Conservation (phyloP, 805 yeast species). For the Clavispora fructus region DNA sequence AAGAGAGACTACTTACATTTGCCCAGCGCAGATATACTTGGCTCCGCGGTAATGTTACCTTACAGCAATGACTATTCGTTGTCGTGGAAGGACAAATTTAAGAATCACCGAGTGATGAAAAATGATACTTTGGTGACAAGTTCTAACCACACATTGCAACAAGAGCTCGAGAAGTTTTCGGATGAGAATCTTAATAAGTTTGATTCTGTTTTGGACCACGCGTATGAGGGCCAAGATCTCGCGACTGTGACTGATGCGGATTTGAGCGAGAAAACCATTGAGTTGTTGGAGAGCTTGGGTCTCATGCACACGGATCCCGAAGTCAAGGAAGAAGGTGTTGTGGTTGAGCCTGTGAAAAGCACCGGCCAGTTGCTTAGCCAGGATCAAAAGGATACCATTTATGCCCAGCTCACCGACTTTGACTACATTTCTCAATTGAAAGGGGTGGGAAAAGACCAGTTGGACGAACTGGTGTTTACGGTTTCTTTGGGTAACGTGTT, state of each 20-base stretch:
- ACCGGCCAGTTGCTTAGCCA: neutral
- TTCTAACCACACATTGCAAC: conserved; percentile 1
- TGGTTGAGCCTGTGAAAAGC: no score
- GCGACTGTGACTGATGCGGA: neutral
- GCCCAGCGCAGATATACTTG: conserved; percentile 7
- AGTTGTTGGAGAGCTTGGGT: conserved; percentile 5
- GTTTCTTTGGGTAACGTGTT: conserved; percentile 38
- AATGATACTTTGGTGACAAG: conserved; percentile 1
- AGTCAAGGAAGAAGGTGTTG: neutral
- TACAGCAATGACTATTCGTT: conserved; percentile 26
- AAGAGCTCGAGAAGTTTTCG: conserved; percentile 9
- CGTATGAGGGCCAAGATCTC: neutral
- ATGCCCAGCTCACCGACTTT: conserved; percentile 22
- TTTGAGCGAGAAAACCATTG: conserved; percentile 3
- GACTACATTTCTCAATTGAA: conserved; percentile 15
- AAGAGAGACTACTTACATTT: conserved; percentile 14
- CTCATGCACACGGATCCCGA: conserved; percentile 1
- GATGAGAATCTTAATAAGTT: conserved; percentile 1
- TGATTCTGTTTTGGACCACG: neutral
- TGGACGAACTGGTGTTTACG: conserved; percentile 27
- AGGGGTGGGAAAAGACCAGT: conserved; percentile 16
- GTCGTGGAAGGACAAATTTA: conserved; percentile 26
- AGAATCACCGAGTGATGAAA: conserved; percentile 13
- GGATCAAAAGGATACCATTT: conserved; percentile 16
- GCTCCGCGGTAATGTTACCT: conserved; percentile 16